phyloP scores from a whole-genome alignment of 2,329 filamentous ascomycete species.

The Exophiala alcalophila region DNA sequence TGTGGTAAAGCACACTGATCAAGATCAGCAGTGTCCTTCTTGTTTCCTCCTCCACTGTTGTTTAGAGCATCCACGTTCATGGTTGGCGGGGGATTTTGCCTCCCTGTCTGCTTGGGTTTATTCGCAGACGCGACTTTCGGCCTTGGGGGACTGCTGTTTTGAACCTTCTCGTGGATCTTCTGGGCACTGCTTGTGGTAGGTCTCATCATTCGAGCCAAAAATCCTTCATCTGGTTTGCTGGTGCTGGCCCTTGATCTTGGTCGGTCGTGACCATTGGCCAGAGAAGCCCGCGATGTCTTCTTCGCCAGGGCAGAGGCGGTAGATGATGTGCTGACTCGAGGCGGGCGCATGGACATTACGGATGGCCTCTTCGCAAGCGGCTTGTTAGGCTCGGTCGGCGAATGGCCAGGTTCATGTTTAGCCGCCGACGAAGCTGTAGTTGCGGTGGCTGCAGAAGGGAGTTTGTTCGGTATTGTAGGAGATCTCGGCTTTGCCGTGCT shows the following conservation, averaged over 20 bases:
- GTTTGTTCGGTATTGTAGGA: conserved; percentile 40
- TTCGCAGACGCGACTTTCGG: conserved; percentile 12
- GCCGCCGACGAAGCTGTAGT: conserved; percentile 42
- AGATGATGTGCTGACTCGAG: conserved; percentile 24
- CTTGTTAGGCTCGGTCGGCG: conserved; percentile 20
- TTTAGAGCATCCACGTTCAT: conserved; percentile 10
- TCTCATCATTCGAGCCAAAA: conserved; percentile 52
- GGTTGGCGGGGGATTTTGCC: conserved; percentile 15
- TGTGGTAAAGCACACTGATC: conserved; percentile 5
- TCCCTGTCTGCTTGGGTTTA: conserved; percentile 12
- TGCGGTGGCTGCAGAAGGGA: conserved; percentile 41
- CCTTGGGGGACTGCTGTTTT: conserved; percentile 41
- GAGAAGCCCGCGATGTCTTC: conserved; percentile 32
- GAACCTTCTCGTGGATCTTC: conserved; percentile 48
- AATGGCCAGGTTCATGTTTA: conserved; percentile 29
- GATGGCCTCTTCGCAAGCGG: conserved; percentile 30
- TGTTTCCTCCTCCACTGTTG: conserved; percentile 5
- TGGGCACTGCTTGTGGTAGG: conserved; percentile 51
- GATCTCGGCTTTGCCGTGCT: conserved; percentile 39
- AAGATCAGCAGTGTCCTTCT: conserved; percentile 6
- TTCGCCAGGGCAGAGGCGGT: conserved; percentile 31
- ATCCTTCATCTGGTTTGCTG: conserved; percentile 45
- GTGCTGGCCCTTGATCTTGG: conserved; percentile 43
- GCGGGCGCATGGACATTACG: conserved; percentile 25
- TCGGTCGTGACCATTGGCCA: conserved; percentile 33